These are phyloP conservation scores for Rosa lucieae DNA, from an alignment of 306 rosid species.

Conservation along the genomic window DNA sequence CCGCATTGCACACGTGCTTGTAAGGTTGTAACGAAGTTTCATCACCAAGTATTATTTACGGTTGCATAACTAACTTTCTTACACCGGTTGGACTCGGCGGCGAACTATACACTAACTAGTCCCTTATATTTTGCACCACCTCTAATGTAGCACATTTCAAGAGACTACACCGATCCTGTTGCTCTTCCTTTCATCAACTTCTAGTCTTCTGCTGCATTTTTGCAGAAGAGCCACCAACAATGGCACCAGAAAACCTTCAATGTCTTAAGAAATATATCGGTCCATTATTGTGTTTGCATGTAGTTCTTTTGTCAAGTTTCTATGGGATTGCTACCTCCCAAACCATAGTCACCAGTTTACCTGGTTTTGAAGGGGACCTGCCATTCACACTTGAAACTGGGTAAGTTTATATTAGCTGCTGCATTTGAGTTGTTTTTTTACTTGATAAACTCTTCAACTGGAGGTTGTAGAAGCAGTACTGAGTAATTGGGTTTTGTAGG, in stretches of 20 bases:
- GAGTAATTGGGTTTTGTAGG: slow-evolving; percentile 1
- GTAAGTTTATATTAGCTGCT: slow-evolving; percentile 8
- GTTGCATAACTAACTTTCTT: slow-evolving; percentile 3
- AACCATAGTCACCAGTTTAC: slow-evolving; percentile 25
- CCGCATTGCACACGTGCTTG: not conserved
- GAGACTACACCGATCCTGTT: not conserved
- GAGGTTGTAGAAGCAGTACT: not conserved
- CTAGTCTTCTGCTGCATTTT: slow-evolving; percentile 7
- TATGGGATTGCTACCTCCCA: slow-evolving; percentile 21
- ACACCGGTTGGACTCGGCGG: not conserved
- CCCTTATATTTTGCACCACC: slow-evolving; percentile 5
- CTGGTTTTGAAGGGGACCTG: slow-evolving; percentile 27
- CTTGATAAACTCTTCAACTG: not conserved
- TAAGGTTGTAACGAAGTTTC: slow-evolving; percentile 5
- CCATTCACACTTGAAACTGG: slow-evolving; percentile 37
- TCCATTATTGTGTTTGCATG: slow-evolving; percentile 3
- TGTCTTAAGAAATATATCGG: not conserved
- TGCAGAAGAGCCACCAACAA: not conserved
- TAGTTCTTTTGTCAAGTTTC: slow-evolving; percentile 15
- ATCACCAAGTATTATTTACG: not conserved
- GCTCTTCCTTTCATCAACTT: not conserved
- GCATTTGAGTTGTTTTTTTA: not conserved
- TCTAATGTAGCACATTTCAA: not conserved
- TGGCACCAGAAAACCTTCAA: not conserved
- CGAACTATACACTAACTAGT: not conserved